Evolutionary conservation across 2,329 filamentous ascomycete species (phyloP), one percentile per base, ranked within the genome.

Genomic region (Trichoderma pleuroti): DNA sequence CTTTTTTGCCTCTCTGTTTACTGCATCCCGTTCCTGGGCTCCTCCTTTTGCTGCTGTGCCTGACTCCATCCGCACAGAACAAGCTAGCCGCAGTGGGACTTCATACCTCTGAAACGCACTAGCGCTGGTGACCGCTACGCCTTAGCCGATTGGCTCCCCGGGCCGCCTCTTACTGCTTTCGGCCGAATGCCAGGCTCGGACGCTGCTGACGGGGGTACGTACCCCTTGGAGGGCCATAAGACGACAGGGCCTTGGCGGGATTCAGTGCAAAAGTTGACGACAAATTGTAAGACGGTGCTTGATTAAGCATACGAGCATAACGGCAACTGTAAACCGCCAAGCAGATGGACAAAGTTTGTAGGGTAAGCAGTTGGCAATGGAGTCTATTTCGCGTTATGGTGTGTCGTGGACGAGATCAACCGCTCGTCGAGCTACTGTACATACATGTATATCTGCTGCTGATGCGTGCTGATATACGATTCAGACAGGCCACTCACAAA

Each of bases 91-190:
- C 14, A 32, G 63, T 61, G 69, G 69, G 24, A 42, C 63, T 28
- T 24, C 68, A 52, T 65, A 36, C 54, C 54, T 67, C 21, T 69
- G 69, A 71, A 71, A 71, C 69, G 63, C 69, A 54, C 68, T 66
- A 70, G 54, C 62, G 61, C 62, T 70, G 42, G 16, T 63, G 67
- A 62, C 24, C 59, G 18, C 42, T 28, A 39, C 68, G 68, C 68
- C 24, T 30, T 39, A 57, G 34, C 69, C 69, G 69, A 71, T 71
- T 71, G 69, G 69, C 56, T 36, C 24, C 56, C 32, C 28, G 16
- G 52, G 30, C 60, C 11, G 26, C 30, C 49, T 60, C 60, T 34
- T 57, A 36, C 67, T 63, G 59, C 46, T 63, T 70, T 63, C 52
- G 68, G 68, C 54, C 62, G 32, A 57, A 49, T 49, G 42, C 10